phyloP scores from a whole-genome alignment of 31 red algal genomes.

The Endocladia muricata region DNA sequence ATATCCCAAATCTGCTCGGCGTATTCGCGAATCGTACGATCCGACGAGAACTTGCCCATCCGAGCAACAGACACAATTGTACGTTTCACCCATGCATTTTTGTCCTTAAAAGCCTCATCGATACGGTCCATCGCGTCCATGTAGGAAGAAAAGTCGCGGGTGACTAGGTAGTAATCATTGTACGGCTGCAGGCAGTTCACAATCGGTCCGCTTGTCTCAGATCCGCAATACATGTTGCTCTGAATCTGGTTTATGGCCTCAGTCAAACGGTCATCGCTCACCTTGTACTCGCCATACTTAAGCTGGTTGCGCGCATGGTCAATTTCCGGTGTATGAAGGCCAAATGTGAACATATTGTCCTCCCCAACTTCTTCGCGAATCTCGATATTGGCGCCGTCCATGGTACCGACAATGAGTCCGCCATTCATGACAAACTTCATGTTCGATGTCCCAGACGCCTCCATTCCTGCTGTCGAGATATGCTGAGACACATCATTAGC shows the following conservation, averaged over 20 bases:
- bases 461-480: slow-evolving; percentile 98
- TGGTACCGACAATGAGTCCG: slow-evolving; percentile 95
- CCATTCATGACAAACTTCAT: slow-evolving; percentile 99
- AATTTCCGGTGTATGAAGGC: slow-evolving; percentile 86
- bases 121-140: slow-evolving; percentile 94
- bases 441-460: slow-evolving; percentile 98
- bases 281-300: slow-evolving; percentile 79
- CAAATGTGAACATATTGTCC: slow-evolving; percentile 98
- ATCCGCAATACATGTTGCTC: slow-evolving; percentile 79
- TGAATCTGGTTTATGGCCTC: slow-evolving; percentile 84
- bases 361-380: slow-evolving; percentile 96
- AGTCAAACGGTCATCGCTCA: slow-evolving; percentile 68
- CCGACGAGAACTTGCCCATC: slow-evolving; percentile 98
- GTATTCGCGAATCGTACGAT: slow-evolving; percentile 96
- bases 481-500: slow-evolving; percentile 97
- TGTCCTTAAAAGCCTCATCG: slow-evolving; percentile 90
- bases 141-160: slow-evolving; percentile 92
- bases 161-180: slow-evolving; percentile 97
- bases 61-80: slow-evolving; percentile 77
- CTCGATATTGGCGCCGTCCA: slow-evolving; percentile 99
- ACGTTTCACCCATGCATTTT: slow-evolving; percentile 83
- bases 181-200: slow-evolving; percentile 68
- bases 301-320: slow-evolving; percentile 80
- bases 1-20: slow-evolving; percentile 95
- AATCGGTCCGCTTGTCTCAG: slow-evolving; percentile 67